phyloP scores from a whole-genome alignment of 1,139 yeast species.

The Protomyces pachydermus region DNA sequence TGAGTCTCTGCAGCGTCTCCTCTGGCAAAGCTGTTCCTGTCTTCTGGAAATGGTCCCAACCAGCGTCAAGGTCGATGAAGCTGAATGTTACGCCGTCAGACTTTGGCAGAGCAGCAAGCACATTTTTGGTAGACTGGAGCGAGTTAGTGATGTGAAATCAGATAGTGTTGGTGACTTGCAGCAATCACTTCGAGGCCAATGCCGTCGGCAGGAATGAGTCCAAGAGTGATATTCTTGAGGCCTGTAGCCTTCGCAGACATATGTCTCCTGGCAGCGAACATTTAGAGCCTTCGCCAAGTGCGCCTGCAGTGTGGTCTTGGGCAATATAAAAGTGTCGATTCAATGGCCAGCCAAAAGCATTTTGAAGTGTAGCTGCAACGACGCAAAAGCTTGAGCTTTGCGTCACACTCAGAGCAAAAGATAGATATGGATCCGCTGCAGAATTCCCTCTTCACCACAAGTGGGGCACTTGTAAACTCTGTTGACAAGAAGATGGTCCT shows the following conservation, averaged over 20 bases:
- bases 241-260: neutral
- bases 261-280: neutral
- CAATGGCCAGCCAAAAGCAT: no score
- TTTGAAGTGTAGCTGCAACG: no score
- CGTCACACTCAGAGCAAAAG: neutral
- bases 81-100: constrained; percentile 73
- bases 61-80: constrained; percentile 85
- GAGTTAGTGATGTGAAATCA: constrained; percentile 47
- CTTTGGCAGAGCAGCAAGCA: constrained; percentile 74
- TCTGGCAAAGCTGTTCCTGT: constrained; percentile 96
- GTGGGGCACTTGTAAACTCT: constrained; percentile 91
- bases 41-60: constrained; percentile 83
- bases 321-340: no score
- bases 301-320: no score
- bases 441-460: constrained; percentile 68
- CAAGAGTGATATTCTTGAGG: constrained; percentile 35
- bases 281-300: neutral
- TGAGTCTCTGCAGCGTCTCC: constrained; percentile 74
- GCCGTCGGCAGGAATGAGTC: constrained; percentile 95
- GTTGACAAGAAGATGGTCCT: constrained; percentile 83
- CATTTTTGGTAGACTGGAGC: constrained; percentile 49
- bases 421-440: constrained; percentile 20
- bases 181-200: constrained; percentile 97
- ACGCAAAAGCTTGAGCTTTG: neutral
- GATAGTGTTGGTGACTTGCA: constrained; percentile 34